phyloP scores from a whole-genome alignment of 257 asterid species.

The Voacanga thouarsii region DNA sequence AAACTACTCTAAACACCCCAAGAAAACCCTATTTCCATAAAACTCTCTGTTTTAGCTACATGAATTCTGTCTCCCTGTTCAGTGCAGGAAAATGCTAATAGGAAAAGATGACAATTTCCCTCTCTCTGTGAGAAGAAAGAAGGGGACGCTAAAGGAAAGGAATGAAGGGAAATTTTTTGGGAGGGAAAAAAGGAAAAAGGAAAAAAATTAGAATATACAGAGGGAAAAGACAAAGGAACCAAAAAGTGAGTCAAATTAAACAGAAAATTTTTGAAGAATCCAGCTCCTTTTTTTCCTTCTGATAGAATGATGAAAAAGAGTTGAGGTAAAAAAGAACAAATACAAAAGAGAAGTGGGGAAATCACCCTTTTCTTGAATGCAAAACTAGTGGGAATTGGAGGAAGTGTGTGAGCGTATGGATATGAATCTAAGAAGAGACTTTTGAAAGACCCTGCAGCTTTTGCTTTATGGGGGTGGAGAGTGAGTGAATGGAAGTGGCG shows the following conservation, averaged over 20 bases:
- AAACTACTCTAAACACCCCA: constrained; percentile 5
- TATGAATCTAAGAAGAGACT: neutral
- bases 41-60: neutral
- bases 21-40: neutral
- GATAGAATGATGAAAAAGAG: constrained; percentile 26
- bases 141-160: constrained; percentile 4
- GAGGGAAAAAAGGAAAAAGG: constrained; percentile 37
- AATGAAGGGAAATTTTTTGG: constrained; percentile 6
- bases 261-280: constrained; percentile 15
- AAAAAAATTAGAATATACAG: constrained; percentile 22
- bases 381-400: constrained; percentile 8
- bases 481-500: constrained; percentile 4
- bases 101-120: neutral
- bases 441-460: constrained; percentile 10
- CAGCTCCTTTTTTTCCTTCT: constrained; percentile 12
- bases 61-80: neutral
- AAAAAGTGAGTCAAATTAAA: constrained; percentile 22
- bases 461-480: constrained; percentile 9
- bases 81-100: neutral
- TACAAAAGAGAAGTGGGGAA: constrained; percentile 1
- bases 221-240: constrained; percentile 17
- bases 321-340: constrained; percentile 3
- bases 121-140: neutral
- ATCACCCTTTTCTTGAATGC: constrained; percentile 17
- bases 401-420: neutral